Conservation (phyloP, 208 protist species). For the Leishmania lainsoni region DNA sequence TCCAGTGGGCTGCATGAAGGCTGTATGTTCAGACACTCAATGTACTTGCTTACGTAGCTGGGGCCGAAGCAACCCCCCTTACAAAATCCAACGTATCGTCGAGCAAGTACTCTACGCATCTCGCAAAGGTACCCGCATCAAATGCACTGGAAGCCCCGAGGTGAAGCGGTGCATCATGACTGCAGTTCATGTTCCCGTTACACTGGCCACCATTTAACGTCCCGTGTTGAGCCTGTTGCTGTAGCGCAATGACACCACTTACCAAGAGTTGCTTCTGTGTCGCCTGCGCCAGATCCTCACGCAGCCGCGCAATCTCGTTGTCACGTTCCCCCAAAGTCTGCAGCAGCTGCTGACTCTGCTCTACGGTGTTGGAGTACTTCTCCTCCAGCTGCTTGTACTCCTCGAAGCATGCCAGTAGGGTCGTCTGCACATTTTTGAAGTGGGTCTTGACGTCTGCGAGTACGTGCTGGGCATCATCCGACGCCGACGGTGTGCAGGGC, state of each 20-base stretch:
- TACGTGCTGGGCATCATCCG: background rate
- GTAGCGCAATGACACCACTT: background rate
- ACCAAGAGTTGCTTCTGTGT: background rate
- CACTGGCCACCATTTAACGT: background rate
- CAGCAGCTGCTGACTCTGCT: slow-evolving; percentile 32
- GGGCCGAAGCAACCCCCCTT: slow-evolving; percentile 14
- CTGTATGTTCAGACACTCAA: background rate
- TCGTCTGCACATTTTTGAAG: slow-evolving; percentile 27
- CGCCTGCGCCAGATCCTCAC: slow-evolving; percentile 9
- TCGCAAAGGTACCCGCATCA: background rate
- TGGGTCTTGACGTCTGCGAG: slow-evolving; percentile 31
- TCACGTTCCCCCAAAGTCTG: slow-evolving; percentile 24
- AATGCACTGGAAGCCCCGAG: background rate
- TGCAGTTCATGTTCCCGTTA: background rate
- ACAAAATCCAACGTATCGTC: slow-evolving; percentile 32
- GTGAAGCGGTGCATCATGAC: background rate
- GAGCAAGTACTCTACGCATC: slow-evolving; percentile 15
- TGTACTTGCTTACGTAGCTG: background rate
- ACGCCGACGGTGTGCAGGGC: background rate
- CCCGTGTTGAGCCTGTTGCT: background rate
- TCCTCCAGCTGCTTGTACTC: slow-evolving; percentile 35
- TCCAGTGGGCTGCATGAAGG: background rate
- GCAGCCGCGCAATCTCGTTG: slow-evolving; percentile 21
- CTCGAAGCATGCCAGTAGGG: slow-evolving; percentile 30
- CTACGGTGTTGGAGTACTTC: slow-evolving; percentile 34